Evolutionary conservation across 2,329 filamentous ascomycete species (phyloP).

Genomic region (Pseudogymnoascus sp.): DNA sequence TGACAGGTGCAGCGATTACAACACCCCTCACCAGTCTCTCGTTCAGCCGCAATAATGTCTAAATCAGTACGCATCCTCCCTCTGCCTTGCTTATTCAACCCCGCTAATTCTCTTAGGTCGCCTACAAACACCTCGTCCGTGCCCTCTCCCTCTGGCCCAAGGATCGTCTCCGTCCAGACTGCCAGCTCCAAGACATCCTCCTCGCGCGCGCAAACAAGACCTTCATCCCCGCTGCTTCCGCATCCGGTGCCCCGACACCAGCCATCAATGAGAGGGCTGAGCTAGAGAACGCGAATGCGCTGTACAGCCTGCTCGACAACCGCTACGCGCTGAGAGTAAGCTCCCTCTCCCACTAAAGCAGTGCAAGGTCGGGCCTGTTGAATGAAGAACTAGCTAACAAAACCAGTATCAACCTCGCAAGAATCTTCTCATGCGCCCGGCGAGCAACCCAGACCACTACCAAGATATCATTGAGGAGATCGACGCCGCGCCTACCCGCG

Average conservation of each 20-base stretch:
- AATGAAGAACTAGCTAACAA: background rate
- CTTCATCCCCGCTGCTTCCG: conserved; percentile 19
- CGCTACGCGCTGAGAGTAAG: conserved; percentile 50
- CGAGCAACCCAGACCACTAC: conserved; percentile 59
- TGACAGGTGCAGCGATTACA: background rate
- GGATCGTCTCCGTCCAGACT: conserved; percentile 54
- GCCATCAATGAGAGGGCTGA: conserved; percentile 40
- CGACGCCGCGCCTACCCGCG: conserved; percentile 53
- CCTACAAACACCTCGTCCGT: conserved; percentile 41
- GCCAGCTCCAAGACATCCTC: conserved; percentile 54
- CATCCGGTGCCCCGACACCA: conserved; percentile 15
- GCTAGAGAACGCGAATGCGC: conserved; percentile 50
- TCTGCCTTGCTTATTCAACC: background rate
- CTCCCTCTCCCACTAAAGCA: too few relatives aligned
- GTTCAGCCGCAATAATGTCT: conserved; percentile 21
- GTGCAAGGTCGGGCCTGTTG: background rate
- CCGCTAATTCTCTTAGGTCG: conserved; percentile 30
- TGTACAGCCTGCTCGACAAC: conserved; percentile 53
- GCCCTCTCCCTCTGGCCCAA: conserved; percentile 55
- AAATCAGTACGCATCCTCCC: conserved; percentile 23
- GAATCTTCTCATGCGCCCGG: conserved; percentile 48
- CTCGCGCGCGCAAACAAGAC: conserved; percentile 36
- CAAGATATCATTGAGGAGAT: conserved; percentile 53
- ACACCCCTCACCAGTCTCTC: background rate
- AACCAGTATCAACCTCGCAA: conserved; percentile 38